Conservation (phyloP, 192 early-diverging fungal species). For the Backusella parvicylindrica region DNA sequence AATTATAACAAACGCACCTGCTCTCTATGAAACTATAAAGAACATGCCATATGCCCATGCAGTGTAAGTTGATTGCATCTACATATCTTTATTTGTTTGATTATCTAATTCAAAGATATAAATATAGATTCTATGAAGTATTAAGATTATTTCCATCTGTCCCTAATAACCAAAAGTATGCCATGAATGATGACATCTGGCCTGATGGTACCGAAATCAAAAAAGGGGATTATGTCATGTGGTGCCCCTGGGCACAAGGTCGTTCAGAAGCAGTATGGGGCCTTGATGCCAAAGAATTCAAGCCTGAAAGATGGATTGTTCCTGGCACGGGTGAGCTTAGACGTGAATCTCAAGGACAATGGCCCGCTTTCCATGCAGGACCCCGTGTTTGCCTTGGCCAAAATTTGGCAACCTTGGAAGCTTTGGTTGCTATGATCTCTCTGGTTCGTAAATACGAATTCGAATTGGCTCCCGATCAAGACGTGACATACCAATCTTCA, state of each 20-base stretch:
- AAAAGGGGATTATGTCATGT: conserved; percentile 42
- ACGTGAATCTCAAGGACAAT: conserved; percentile 35
- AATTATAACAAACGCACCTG: neutral
- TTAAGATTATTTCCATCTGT: conserved; percentile 44
- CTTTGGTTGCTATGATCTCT: conserved; percentile 35
- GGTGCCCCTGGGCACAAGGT: conserved; percentile 39
- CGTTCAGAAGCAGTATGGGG: conserved; percentile 44
- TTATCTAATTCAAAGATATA: neutral
- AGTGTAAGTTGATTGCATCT: conserved; percentile 18
- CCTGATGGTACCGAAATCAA: conserved; percentile 47
- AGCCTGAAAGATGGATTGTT: conserved; percentile 47
- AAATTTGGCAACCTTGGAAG: conserved; percentile 45
- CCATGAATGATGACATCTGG: conserved; percentile 45
- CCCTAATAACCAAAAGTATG: conserved; percentile 46
- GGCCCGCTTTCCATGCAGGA: conserved; percentile 53
- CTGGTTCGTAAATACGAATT: conserved; percentile 37
- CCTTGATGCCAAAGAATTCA: conserved; percentile 42
- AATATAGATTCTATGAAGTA: conserved; percentile 26
- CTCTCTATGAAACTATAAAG: conserved; percentile 28
- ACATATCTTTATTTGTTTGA: neutral
- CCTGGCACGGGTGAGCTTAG: conserved; percentile 25
- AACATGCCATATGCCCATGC: conserved; percentile 36
- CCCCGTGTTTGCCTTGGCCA: conserved; percentile 45
- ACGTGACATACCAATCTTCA: conserved; percentile 25
- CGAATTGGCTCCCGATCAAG: conserved; percentile 29